Evolutionary conservation across 179 eudicot species (phyloP).

Genomic region (Patellifolia procumbens): DNA sequence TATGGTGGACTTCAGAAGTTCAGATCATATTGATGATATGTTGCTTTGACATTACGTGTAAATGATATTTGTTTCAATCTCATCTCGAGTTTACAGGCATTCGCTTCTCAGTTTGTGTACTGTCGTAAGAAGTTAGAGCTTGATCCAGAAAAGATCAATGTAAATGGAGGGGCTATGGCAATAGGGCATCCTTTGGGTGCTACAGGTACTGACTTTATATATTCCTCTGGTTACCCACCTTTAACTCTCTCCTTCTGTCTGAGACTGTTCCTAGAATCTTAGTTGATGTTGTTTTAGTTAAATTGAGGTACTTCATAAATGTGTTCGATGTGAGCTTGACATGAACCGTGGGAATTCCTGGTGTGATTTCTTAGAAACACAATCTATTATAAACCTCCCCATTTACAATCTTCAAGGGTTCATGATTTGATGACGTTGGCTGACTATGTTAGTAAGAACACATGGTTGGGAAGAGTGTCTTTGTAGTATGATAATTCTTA

Average conservation of each 20-base stretch:
- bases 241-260: background rate
- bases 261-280: background rate
- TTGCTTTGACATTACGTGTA: background rate
- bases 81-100: conserved; percentile 55
- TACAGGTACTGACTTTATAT: conserved; percentile 55
- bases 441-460: background rate
- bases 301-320: background rate
- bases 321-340: background rate
- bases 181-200: conserved; percentile 97
- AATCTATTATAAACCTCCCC: background rate
- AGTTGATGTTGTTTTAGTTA: background rate
- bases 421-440: background rate
- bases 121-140: conserved; percentile 86
- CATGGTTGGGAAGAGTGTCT: background rate
- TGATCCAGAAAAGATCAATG: conserved; percentile 85
- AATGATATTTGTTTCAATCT: background rate
- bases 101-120: conserved; percentile 91
- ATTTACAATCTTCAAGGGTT: background rate
- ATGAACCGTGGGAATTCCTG: background rate
- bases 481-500: background rate
- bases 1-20: background rate
- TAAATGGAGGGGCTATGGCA: conserved; percentile 98
- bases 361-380: background rate
- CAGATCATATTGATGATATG: background rate
- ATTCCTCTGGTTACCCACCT: background rate